phyloP scores from a whole-genome alignment of 2,329 filamentous ascomycete species.

The Fusarium nodosum region DNA sequence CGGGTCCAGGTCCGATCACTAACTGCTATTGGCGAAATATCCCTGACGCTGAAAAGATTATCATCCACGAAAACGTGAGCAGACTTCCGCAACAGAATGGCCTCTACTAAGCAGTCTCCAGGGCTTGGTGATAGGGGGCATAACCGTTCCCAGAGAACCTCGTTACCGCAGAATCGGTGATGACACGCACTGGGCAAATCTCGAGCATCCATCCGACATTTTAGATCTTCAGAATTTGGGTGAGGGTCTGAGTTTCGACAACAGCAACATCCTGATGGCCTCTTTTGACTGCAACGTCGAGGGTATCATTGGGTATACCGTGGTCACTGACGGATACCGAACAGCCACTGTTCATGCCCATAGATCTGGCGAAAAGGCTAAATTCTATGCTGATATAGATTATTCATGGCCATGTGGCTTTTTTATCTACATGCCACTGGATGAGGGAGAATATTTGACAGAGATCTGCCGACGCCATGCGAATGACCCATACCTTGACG shows the following conservation, averaged over 20 bases:
- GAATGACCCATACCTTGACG: background rate
- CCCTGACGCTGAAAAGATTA: background rate
- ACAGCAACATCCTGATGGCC: background rate
- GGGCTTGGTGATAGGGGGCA: background rate
- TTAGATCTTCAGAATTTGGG: background rate
- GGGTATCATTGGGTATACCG: background rate
- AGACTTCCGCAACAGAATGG: accelerated
- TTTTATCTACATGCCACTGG: slow-evolving; percentile 8
- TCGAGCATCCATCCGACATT: background rate
- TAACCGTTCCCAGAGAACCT: background rate
- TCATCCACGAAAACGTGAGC: background rate
- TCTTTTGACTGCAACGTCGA: slow-evolving; percentile 3
- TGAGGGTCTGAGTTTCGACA: background rate
- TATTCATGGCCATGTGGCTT: background rate
- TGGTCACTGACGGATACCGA: slow-evolving; percentile 2
- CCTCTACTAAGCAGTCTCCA: background rate
- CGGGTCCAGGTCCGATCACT: background rate
- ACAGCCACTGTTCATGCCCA: background rate
- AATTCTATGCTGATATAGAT: slow-evolving; percentile 1
- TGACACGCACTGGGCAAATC: background rate
- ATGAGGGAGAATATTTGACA: background rate
- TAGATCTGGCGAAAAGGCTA: background rate
- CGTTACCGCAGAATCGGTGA: background rate
- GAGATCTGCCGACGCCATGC: background rate
- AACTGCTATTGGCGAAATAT: background rate